These are phyloP conservation scores for Tephrocybe sp. DNA, from an alignment of 768 basidiomycete genomes.

Conservation along the genomic window DNA sequence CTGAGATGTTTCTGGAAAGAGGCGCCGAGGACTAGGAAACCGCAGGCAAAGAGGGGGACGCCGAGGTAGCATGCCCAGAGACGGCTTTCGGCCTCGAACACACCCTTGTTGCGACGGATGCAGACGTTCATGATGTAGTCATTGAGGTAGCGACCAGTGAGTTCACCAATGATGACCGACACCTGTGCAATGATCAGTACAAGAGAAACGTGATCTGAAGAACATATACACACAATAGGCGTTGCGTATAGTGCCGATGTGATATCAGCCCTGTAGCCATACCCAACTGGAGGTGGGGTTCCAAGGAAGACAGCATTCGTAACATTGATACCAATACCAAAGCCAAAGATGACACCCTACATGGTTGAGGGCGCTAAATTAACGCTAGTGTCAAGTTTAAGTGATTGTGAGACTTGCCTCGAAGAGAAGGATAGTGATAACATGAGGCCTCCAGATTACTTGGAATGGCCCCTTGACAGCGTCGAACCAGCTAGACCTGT, in stretches of 20 bases:
- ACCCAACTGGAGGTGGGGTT: conserved; percentile 48
- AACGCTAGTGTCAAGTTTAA: background rate
- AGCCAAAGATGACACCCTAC: conserved; percentile 57
- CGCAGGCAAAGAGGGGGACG: conserved; percentile 52
- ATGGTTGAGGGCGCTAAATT: background rate
- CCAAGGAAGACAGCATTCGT: conserved; percentile 67
- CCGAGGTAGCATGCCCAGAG: conserved; percentile 64
- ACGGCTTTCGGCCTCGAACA: conserved; percentile 58
- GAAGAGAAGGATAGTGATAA: conserved; percentile 48
- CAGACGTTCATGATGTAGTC: conserved; percentile 46
- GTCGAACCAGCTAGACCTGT: conserved; percentile 49
- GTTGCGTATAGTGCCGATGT: conserved; percentile 54
- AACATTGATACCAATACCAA: conserved; percentile 61
- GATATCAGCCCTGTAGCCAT: conserved; percentile 44
- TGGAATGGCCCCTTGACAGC: conserved; percentile 42
- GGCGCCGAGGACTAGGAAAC: conserved; percentile 56
- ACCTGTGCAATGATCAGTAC: conserved; percentile 26
- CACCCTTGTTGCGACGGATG: conserved; percentile 48
- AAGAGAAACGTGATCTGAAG: background rate
- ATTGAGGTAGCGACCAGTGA: conserved; percentile 49
- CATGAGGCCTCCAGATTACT: conserved; percentile 61
- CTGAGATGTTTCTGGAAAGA: conserved; percentile 49
- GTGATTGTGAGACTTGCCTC: conserved; percentile 32
- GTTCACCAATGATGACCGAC: conserved; percentile 48
- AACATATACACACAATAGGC: conserved; percentile 41